Evolutionary conservation across 495 filamentous ascomycete genomes (phyloP).

Genomic region (Hyaloscypha hepaticicola): DNA sequence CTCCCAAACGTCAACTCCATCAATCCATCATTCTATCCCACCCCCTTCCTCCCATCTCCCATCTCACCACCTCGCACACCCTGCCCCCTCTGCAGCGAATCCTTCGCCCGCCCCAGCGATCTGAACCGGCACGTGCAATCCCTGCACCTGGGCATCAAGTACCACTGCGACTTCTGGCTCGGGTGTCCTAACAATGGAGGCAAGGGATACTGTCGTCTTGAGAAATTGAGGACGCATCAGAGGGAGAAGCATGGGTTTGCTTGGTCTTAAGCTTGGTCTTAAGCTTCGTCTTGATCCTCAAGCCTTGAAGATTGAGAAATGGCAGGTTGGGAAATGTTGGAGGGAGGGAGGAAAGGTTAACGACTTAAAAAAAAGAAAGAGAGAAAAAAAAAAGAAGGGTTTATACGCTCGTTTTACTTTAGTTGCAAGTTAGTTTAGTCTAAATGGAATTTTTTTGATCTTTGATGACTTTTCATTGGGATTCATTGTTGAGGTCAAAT

Average conservation of each 20-base stretch:
- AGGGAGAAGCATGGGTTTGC: slow-evolving; percentile 14
- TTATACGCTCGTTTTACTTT: too few relatives aligned
- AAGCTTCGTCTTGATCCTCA: too few relatives aligned
- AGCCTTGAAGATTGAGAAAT: too few relatives aligned
- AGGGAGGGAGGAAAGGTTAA: too few relatives aligned
- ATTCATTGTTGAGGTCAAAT: too few relatives aligned
- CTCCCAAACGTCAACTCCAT: background rate
- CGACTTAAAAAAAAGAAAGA: too few relatives aligned
- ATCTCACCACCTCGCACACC: background rate
- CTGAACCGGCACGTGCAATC: slow-evolving; percentile 1
- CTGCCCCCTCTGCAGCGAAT: slow-evolving; percentile 1
- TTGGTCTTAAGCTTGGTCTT: too few relatives aligned
- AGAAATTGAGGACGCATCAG: slow-evolving; percentile 16
- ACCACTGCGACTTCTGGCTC: slow-evolving; percentile 6
- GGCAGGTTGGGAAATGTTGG: too few relatives aligned
- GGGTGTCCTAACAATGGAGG: slow-evolving; percentile 8
- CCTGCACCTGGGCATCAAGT: slow-evolving; percentile 11
- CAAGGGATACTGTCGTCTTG: slow-evolving; percentile 13
- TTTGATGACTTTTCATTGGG: too few relatives aligned
- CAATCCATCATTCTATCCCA: background rate
- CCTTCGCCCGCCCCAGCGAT: slow-evolving; percentile 5
- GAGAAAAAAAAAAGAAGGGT: too few relatives aligned
- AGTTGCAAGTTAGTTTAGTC: too few relatives aligned
- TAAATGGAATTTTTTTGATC: too few relatives aligned
- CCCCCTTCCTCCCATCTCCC: background rate